Conservation (phyloP, 805 yeast genomes). For the Blastobotrys robertii region DNA sequence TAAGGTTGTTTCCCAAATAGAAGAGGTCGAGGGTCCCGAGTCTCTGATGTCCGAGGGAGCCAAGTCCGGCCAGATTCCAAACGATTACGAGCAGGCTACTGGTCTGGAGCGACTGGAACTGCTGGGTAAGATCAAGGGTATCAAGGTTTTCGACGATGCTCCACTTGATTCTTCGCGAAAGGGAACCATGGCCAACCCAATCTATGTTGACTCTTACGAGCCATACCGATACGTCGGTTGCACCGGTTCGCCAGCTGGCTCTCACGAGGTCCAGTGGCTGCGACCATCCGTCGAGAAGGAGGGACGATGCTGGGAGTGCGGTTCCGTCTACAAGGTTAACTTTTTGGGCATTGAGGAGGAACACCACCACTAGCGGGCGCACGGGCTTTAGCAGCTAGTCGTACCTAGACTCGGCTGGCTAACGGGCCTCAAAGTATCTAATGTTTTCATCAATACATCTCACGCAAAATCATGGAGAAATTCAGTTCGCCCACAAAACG, state of each 20-base stretch:
- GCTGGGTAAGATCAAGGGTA: slow-evolving; percentile 90
- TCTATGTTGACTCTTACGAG: slow-evolving; percentile 80
- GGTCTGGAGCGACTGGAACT: slow-evolving; percentile 96
- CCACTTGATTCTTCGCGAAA: slow-evolving; percentile 80
- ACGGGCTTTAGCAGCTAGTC: too few relatives aligned
- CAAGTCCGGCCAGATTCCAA: slow-evolving; percentile 69
- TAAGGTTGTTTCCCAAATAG: slow-evolving; percentile 49
- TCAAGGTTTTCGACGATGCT: slow-evolving; percentile 76
- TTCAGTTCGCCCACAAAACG: too few relatives aligned
- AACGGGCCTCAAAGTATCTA: too few relatives aligned
- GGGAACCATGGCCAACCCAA: slow-evolving; percentile 88
- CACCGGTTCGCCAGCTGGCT: slow-evolving; percentile 90
- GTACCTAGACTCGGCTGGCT: too few relatives aligned
- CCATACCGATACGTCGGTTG: slow-evolving; percentile 95
- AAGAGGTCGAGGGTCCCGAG: slow-evolving; percentile 70
- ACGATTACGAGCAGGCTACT: slow-evolving; percentile 93
- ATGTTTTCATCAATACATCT: too few relatives aligned
- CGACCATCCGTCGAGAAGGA: slow-evolving; percentile 73
- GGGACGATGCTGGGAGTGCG: slow-evolving; percentile 98
- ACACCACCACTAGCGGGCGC: slow-evolving; percentile 46
- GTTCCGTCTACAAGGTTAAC: slow-evolving; percentile 84
- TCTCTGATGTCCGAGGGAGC: slow-evolving; percentile 91
- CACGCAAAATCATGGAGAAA: too few relatives aligned
- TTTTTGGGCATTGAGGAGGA: slow-evolving; percentile 65
- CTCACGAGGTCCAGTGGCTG: slow-evolving; percentile 88